Evolutionary conservation across 2,329 filamentous ascomycete genomes (phyloP).

Genomic region (Ophiostoma piceae): DNA sequence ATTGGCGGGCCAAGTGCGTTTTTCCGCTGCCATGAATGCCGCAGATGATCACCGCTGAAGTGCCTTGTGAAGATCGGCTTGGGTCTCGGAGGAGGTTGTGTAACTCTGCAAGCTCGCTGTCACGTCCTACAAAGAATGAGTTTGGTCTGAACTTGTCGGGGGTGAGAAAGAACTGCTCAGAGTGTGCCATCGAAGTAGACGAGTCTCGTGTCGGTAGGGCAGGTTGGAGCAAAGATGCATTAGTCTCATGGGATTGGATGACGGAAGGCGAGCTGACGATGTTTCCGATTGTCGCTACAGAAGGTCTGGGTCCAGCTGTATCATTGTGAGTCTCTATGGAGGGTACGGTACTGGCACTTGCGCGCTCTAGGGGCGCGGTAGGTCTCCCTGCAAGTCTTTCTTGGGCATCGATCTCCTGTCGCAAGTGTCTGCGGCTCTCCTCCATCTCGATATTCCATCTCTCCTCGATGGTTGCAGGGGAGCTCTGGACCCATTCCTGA

Average conservation of each 20-base stretch:
- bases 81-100: slow-evolving; percentile 56
- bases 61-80: slow-evolving; percentile 51
- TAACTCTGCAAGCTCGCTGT: slow-evolving; percentile 52
- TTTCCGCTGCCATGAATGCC: slow-evolving; percentile 64
- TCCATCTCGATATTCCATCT: neutral
- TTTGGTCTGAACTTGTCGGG: slow-evolving; percentile 59
- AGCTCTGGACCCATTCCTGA: slow-evolving; percentile 49
- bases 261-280: neutral
- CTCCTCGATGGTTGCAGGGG: slow-evolving; percentile 45
- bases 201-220: neutral
- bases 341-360: neutral
- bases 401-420: neutral
- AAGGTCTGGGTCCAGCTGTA: neutral
- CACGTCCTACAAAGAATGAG: slow-evolving; percentile 56
- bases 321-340: neutral
- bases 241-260: neutral
- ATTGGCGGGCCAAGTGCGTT: slow-evolving; percentile 62
- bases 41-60: slow-evolving; percentile 59
- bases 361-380: neutral
- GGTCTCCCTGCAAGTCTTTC: neutral
- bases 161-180: slow-evolving; percentile 37
- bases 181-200: neutral
- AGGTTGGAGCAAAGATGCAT: neutral
- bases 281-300: neutral
- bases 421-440: neutral